Evolutionary conservation across 169 alveolate species (phyloP), one percentile per base, ranked within the genome.

Genomic region (Miamiensis avidus): DNA sequence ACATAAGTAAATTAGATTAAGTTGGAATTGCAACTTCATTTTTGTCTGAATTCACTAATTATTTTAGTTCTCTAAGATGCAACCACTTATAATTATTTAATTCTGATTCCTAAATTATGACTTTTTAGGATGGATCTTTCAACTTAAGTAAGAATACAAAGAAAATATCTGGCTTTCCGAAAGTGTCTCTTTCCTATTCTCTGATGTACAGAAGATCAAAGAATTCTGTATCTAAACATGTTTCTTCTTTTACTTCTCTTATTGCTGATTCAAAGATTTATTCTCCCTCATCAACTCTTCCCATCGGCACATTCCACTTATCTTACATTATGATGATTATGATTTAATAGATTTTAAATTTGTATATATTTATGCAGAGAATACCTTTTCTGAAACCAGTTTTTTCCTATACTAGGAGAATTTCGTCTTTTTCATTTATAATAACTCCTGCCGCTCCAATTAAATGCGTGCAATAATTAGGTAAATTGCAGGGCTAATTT

Each of bases 241-340:
- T 82, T 74, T 82, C 87, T 73, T 82, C 87, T 74, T 33, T 73
- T 0, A 82, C 82, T 34, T 82, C 87, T 82, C 87, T 73, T 29
- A 82, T 27, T 16, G 65, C 82, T 32, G 82, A 74, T 20, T 82
- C n/a, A 74, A 6, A 29, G 27, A 82, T 26, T 34, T 65, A 74
- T 34, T 82, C 87, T 32, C 76, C 76, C 30, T 73, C 30, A 29
- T 82, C 87, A 11, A 74, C 82, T 1, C 32, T 1, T n/a, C 87
- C 87, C 4, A 78, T 74, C 28, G 87, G 87, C 0, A 76, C 29
- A 32, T 81, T 81, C 87, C 87, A 82, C 20, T 49, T 49, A 49
- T 49, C 69, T 49, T 11, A 49, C 20, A 49, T 11, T 11, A 49
- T 11, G 20, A 49, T 20, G 4, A 49, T 49, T 11, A 49, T 49